Evolutionary conservation across 768 basidiomycete species (phyloP).

Genomic region (Lentinus brumalis): DNA sequence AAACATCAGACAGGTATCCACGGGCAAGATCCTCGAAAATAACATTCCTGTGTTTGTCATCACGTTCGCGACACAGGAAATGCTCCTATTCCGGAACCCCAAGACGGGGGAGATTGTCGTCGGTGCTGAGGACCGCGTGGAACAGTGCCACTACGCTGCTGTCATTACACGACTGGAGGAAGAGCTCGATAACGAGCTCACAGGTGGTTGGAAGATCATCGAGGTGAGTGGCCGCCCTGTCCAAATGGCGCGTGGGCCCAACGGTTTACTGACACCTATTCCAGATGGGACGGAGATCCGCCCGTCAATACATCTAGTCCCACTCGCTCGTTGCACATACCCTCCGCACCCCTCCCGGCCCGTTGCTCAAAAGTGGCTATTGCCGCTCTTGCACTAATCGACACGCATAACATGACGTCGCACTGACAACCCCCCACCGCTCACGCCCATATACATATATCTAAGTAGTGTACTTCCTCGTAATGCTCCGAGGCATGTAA

Average conservation of each 20-base stretch:
- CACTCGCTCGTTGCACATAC: not conserved
- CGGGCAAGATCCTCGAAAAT: conserved; percentile 89
- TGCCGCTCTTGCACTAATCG: not conserved
- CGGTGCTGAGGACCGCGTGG: conserved; percentile 88
- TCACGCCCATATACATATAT: conserved; percentile 10
- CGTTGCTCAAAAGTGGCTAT: conserved; percentile 18
- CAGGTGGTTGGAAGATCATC: conserved; percentile 97
- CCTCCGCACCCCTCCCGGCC: not conserved
- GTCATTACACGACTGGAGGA: conserved; percentile 87
- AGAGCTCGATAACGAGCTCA: conserved; percentile 89
- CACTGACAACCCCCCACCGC: conserved; percentile 3
- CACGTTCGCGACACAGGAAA: conserved; percentile 91
- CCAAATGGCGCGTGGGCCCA: not conserved
- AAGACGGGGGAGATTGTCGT: conserved; percentile 85
- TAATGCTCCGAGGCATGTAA: conserved; percentile 2
- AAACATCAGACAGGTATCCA: conserved; percentile 56
- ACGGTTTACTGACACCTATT: conserved; percentile 8
- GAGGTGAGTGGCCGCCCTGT: conserved; percentile 60
- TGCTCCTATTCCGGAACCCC: conserved; percentile 87
- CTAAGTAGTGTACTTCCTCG: conserved; percentile 13
- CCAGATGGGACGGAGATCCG: conserved; percentile 54
- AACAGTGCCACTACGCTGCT: conserved; percentile 91
- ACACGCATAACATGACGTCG: not conserved
- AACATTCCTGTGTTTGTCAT: conserved; percentile 89
- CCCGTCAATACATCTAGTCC: conserved; percentile 49